Conservation (phyloP, 768 basidiomycete genomes). For the Mycena capillaripes region DNA sequence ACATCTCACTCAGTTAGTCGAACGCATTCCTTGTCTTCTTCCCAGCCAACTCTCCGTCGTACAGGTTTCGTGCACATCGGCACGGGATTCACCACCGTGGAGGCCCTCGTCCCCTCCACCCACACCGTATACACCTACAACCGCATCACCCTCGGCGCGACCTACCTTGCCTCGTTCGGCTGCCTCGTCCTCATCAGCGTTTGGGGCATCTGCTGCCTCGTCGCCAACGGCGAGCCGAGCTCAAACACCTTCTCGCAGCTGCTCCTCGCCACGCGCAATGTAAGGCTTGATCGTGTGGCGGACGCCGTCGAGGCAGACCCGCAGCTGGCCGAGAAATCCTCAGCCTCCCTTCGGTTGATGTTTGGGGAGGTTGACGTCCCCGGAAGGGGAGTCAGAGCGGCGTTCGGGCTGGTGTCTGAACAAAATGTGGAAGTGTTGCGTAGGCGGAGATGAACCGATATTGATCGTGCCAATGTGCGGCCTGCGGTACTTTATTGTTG, state of each 20-base stretch:
- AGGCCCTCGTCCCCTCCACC: background rate
- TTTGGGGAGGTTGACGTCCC: background rate
- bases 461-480: too few species aligned
- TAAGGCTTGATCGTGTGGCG: background rate
- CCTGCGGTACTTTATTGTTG: too few species aligned
- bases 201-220: background rate
- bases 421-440: background rate
- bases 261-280: constrained; percentile 19
- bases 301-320: background rate
- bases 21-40: too few species aligned
- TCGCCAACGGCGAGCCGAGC: constrained; percentile 10
- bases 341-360: background rate
- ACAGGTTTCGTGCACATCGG: constrained; percentile 10
- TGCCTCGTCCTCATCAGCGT: constrained; percentile 5
- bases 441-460: background rate
- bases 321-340: too few species aligned
- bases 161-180: background rate
- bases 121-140: constrained; percentile 3
- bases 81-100: background rate
- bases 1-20: background rate
- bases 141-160: constrained; percentile 5
- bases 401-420: background rate
- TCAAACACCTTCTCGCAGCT: constrained; percentile 6
- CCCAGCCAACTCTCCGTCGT: background rate
- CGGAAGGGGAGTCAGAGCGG: background rate